phyloP scores from a whole-genome alignment of 2,329 filamentous ascomycete species.

The Aspergillus clavatus region DNA sequence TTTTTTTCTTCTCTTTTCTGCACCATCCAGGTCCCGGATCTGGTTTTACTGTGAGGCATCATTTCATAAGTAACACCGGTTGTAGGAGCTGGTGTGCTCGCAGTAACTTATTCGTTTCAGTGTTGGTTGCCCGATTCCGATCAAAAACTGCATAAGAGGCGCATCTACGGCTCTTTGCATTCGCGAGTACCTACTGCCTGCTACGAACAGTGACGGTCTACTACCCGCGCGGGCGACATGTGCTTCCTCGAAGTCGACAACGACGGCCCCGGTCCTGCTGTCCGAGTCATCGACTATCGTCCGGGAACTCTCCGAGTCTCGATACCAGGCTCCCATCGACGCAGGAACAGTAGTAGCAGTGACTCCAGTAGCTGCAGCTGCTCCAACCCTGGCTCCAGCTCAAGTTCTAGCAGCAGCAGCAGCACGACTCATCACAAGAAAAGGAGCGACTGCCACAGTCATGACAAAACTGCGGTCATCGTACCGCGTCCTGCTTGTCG shows the following conservation, averaged over 20 bases:
- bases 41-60: too few relatives aligned
- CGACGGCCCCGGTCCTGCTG: constrained; percentile 7
- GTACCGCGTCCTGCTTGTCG: not conserved
- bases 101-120: too few relatives aligned
- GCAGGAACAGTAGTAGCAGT: not conserved
- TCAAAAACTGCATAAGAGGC: too few relatives aligned
- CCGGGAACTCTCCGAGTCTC: constrained; percentile 6
- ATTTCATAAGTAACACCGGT: too few relatives aligned
- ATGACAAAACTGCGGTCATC: not conserved
- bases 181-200: too few relatives aligned
- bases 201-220: not conserved
- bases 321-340: constrained; percentile 4
- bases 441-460: constrained; percentile 1
- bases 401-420: constrained; percentile 6
- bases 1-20: too few relatives aligned
- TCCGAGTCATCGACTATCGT: constrained; percentile 12
- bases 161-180: not conserved
- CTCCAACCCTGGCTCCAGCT: not conserved
- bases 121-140: too few relatives aligned
- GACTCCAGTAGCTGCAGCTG: constrained; percentile 1
- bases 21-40: too few relatives aligned
- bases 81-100: too few relatives aligned
- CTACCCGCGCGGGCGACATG: constrained; percentile 4
- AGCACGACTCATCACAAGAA: constrained; percentile 3
- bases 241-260: constrained; percentile 15